Evolutionary conservation across 495 filamentous ascomycete species (phyloP), one percentile per base, ranked within the genome.

Genomic region (Chaetomium cochliodes): DNA sequence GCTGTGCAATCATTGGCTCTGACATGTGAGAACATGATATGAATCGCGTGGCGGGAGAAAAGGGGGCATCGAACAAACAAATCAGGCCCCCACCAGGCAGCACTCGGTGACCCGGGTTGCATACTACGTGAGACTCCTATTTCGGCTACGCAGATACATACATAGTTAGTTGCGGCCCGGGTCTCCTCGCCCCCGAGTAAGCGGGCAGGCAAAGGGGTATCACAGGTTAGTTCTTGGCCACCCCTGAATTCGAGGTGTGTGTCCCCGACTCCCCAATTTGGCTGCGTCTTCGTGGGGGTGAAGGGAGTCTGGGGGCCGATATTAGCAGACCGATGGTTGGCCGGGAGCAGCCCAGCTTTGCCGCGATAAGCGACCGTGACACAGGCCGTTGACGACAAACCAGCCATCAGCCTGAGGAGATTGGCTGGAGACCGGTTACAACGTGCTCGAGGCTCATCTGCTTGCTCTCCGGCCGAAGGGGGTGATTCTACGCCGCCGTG

Each of bases 281-380:
- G 3, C 30, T 33, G 30, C 30, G 30, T 11, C 49, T 51, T 6
- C 8, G 49, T 51, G 49, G 22, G 49, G 15, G 1, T 25, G 3
- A 50, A 25, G 22, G 49, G 0, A 25, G 15, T 8, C 5, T 1
- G 23, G 49, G 49, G 13, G 9, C 22, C 22, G 22, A 12, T 51
- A 11, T 5, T 51, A 23, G 22, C 16, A 44, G 49, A 26, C 22
- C 8, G 5, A 25, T 16, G 25, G 23, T 51, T 26, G 51, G 51
- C 13, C 51, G 13, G 15, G 51, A 53, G 30, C n/a, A 23, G 33
- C 16, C n/a, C 33, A 23, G 9, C 25, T 26, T 58, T 44, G 39
- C 37, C 55, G 55, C 55, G 39, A 46, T 58, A 58, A 57, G 54
- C 54, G 54, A 57, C 37, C n/a, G 39, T 58, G 1, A 46, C 55